Evolutionary conservation across 371 early-diverging fungal genomes (phyloP), one percentile per base, ranked within the genome.

Genomic region (Actinomortierella ambigua): DNA sequence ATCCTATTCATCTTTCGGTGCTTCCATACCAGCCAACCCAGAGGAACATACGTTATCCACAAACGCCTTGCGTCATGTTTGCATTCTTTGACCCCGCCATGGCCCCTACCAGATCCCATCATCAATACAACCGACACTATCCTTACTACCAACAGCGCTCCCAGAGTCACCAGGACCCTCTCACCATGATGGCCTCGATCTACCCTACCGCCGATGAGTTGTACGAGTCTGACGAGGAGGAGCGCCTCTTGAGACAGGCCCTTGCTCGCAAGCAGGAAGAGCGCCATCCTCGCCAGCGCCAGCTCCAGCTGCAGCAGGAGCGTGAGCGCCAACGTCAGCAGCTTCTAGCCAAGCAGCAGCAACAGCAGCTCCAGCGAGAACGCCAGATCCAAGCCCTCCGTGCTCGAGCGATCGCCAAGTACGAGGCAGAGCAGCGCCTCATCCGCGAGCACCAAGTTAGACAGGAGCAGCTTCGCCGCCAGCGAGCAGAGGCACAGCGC

Each of bases 241-340:
- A 73, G 48, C 47, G 55, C 3, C 51, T 73, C 18, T 56, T 73
- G 20, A 56, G 63, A 4, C 67, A 67, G 1, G 75, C 75, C 18
- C 63, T 73, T 18, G 75, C 59, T 26, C 56, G 64, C 26, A 73
- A 73, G 40, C 73, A 26, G 27, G 17, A 43, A 57, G 22, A 34
- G 34, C 34, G 34, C 34, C 34, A 11, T 34, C 7, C 34, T 34
- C 66, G 52, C 34, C 58, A 61, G 20, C 50, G 27, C 15, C 49
- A 49, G 26, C 24, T 49, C 22, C 23, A 20, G 22, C 13, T 13
- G 18, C 49, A 49, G 24, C 22, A 49, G 23, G 53, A 57, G n/a
- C 55, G 54, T 26, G 48, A 53, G 20, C 49, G 18, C 26, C 53
- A 39, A 1, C 43, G 17, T 17, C 23, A 57, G 47, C 59, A 50